phyloP scores from a whole-genome alignment of 257 asterid genomes.

The Echites panduratus region DNA sequence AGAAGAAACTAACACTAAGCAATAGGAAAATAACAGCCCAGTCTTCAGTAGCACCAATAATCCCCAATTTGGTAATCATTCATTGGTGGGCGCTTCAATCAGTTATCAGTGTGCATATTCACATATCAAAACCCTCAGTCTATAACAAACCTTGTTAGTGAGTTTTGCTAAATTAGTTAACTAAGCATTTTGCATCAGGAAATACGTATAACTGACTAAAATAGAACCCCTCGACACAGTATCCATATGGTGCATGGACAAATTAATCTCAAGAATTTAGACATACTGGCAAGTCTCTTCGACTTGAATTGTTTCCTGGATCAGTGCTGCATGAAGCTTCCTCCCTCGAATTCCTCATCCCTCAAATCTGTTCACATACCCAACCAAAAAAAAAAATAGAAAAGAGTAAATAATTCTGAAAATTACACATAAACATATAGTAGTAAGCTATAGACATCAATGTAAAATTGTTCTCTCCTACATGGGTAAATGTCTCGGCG shows the following conservation, averaged over 20 bases:
- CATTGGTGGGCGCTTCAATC: conserved; percentile 1
- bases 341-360: conserved; percentile 48
- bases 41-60: background rate
- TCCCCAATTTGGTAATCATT: background rate
- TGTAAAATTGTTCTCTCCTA: too few relatives aligned
- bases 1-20: background rate
- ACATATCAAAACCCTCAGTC: background rate
- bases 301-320: conserved; percentile 22
- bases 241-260: background rate
- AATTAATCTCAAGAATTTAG: background rate
- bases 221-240: background rate
- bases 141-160: background rate
- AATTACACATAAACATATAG: background rate
- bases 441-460: too few relatives aligned
- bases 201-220: background rate
- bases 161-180: background rate
- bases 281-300: conserved; percentile 46
- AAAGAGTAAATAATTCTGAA: background rate
- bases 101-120: conserved; percentile 2
- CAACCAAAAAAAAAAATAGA: background rate
- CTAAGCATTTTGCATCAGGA: background rate
- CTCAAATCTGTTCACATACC: conserved; percentile 22
- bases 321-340: conserved; percentile 68
- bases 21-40: background rate
- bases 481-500: too few relatives aligned